Percentiles rank a stretch among this genome's conserved stretches.
phyloP scores from a whole-genome alignment of 2,329 filamentous ascomycete genomes.

The Coleophoma crateriformis region DNA sequence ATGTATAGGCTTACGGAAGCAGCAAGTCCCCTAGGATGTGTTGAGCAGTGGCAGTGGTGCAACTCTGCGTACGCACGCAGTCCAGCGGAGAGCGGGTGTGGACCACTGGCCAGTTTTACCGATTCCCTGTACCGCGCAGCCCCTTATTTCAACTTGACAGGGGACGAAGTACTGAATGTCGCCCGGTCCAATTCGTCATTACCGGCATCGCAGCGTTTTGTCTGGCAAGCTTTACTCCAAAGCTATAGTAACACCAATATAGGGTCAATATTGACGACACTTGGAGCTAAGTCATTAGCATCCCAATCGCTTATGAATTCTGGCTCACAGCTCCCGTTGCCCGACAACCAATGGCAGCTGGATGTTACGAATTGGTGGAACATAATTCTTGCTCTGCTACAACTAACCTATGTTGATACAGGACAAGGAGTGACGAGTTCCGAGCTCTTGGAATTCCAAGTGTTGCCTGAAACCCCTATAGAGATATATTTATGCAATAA shows the following conservation, averaged over 20 bases:
- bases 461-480: neutral
- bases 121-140: neutral
- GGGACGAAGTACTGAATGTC: neutral
- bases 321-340: neutral
- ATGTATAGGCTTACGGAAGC: no score
- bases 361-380: neutral
- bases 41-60: neutral
- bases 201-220: neutral
- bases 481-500: neutral
- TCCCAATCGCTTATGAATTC: neutral
- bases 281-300: neutral
- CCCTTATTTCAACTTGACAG: neutral
- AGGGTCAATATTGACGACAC: neutral
- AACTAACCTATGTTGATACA: neutral
- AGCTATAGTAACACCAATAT: neutral
- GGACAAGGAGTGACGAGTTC: no score
- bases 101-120: neutral
- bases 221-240: neutral
- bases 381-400: constrained; percentile 19
- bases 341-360: neutral
- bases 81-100: neutral
- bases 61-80: no score
- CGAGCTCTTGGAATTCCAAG: neutral
- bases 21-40: neutral
- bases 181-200: neutral